phyloP scores from a whole-genome alignment of 2,329 filamentous ascomycete species.

The Chaetomiaceae sp. region DNA sequence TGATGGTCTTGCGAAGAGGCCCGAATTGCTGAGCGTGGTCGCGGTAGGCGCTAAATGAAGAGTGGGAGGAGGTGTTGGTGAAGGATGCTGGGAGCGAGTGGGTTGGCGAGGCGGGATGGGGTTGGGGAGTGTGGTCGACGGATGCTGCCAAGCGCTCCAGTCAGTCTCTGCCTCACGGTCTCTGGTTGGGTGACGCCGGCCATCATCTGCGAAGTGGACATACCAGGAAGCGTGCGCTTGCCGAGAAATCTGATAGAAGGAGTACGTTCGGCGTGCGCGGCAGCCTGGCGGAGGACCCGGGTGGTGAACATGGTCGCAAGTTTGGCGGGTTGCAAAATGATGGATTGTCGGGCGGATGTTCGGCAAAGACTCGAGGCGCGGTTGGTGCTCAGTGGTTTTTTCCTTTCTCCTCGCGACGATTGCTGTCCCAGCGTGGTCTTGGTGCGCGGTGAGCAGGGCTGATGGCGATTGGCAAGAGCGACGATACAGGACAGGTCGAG shows the following conservation, averaged over 20 bases:
- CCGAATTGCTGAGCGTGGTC: slow-evolving; percentile 75
- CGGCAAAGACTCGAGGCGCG: background rate
- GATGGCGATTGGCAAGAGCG: background rate
- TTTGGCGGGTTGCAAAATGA: background rate
- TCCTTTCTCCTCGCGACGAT: slow-evolving; percentile 29
- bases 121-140: slow-evolving; percentile 68
- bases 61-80: slow-evolving; percentile 43
- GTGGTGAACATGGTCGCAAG: slow-evolving; percentile 47
- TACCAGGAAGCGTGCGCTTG: slow-evolving; percentile 56
- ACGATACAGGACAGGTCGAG: slow-evolving; percentile 26
- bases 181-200: slow-evolving; percentile 10
- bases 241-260: slow-evolving; percentile 61
- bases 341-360: background rate
- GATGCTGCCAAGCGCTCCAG: slow-evolving; percentile 45
- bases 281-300: slow-evolving; percentile 53
- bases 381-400: background rate
- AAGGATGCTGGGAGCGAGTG: slow-evolving; percentile 57
- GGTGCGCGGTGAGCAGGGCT: slow-evolving; percentile 2
- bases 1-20: slow-evolving; percentile 60
- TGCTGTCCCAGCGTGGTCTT: slow-evolving; percentile 21
- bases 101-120: slow-evolving; percentile 67
- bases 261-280: slow-evolving; percentile 55
- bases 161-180: slow-evolving; percentile 14
- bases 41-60: slow-evolving; percentile 71
- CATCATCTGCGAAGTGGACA: slow-evolving; percentile 30